phyloP scores from a whole-genome alignment of 441 rosid species.

The Omphalea diandra region DNA sequence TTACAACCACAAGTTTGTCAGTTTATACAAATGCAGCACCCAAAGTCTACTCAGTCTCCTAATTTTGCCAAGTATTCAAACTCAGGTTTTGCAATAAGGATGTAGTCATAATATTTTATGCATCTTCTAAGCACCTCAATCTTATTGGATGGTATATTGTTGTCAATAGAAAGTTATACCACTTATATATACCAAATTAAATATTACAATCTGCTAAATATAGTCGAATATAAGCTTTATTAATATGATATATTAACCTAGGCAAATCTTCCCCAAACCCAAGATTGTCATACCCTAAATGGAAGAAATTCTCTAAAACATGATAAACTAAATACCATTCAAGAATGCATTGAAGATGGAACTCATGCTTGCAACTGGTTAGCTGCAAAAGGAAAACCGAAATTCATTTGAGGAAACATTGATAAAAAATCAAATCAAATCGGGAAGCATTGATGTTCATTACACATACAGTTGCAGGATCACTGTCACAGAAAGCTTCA shows the following conservation, averaged over 20 bases:
- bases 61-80: background rate
- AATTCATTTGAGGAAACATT: background rate
- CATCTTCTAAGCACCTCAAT: too few relatives aligned
- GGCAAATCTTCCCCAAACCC: background rate
- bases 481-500: constrained; percentile 72
- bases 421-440: background rate
- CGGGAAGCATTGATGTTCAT: background rate
- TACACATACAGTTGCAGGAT: constrained; percentile 72
- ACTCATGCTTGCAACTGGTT: constrained; percentile 94
- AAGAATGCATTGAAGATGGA: constrained; percentile 92
- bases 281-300: background rate
- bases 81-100: background rate
- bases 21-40: background rate
- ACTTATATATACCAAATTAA: background rate
- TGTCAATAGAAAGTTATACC: background rate
- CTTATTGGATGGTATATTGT: background rate
- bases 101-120: background rate
- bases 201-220: background rate
- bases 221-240: background rate
- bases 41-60: background rate
- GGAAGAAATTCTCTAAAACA: background rate
- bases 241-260: background rate
- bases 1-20: too few relatives aligned
- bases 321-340: constrained; percentile 55
- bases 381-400: constrained; percentile 39